These are phyloP conservation scores for Penicillium nucicola DNA, from an alignment of 495 filamentous ascomycete species.

Conservation along the genomic window DNA sequence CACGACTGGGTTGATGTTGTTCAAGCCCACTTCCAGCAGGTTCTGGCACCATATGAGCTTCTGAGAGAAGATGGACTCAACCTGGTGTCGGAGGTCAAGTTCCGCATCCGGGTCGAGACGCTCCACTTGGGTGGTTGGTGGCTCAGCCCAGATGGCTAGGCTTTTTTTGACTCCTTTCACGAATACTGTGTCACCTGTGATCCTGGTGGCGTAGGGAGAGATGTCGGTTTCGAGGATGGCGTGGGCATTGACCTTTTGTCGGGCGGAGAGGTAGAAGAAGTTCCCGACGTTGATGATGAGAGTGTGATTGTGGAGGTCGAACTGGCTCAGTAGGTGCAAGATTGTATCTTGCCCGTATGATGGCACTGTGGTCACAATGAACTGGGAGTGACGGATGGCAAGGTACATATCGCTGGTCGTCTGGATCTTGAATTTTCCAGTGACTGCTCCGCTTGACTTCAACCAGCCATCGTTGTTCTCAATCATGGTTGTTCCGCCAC, in stretches of 20 bases:
- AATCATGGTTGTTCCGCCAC: conserved; percentile 13
- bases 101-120: conserved; percentile 3
- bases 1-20: conserved; percentile 20
- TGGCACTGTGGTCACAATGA: conserved; percentile 15
- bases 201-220: conserved; percentile 15
- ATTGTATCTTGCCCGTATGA: conserved; percentile 18
- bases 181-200: conserved; percentile 8
- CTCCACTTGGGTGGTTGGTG: conserved; percentile 10
- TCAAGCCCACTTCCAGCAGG: conserved; percentile 15
- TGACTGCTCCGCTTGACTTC: conserved; percentile 8
- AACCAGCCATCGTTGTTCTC: conserved; percentile 16
- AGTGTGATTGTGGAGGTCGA: conserved; percentile 12
- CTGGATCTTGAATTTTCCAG: conserved; percentile 12
- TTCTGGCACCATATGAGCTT: conserved; percentile 13
- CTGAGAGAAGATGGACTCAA: conserved; percentile 16
- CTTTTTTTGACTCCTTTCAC: conserved; percentile 17
- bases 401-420: conserved; percentile 16
- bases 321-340: conserved; percentile 9
- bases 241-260: conserved; percentile 15
- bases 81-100: conserved; percentile 6
- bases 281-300: conserved; percentile 20
- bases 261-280: conserved; percentile 19
- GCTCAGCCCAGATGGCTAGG: conserved; percentile 17
- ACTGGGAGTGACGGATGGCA: conserved; percentile 12
- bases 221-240: conserved; percentile 18